Evolutionary conservation across 495 filamentous ascomycete species (phyloP), one percentile per base, ranked within the genome.

Genomic region (Platismatia glauca): DNA sequence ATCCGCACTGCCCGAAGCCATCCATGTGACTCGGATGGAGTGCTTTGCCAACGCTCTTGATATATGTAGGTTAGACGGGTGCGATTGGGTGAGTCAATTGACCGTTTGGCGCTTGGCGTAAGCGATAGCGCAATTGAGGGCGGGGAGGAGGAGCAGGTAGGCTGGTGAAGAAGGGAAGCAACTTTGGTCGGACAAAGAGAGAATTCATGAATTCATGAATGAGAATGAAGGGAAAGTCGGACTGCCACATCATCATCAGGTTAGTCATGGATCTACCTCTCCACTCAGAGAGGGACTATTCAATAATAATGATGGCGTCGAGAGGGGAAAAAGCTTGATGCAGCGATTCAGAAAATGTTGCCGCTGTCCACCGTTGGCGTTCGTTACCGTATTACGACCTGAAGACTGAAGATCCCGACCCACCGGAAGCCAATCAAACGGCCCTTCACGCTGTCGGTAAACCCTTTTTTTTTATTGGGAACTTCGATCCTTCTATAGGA

Each of bases 1-100:
- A 20, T 65, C 41, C 12, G 61, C 66, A 52, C 37, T 60, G 24
- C 66, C 55, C n/a, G 63, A 64, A 68, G 63, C 66, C 68, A 70
- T 70, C 55, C 66, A 68, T 68, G 34, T 55, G 60, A 24, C 37
- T 38, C 27, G 46, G 18, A 12, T 27, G 34, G 29, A 44, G 18
- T 38, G 38, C 52, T 48, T 44, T 18, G 27, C 52, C 31, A 33
- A 24, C 11, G 57, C 29, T 52, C 53, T 31, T 37, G 24, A 6
- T 55, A 12, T 44, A 8, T 44, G 12, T 13, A 24, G 0, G 34
- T 6, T 11, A 13, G 2, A 9, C 13, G 7, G n/a, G 33, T 15
- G 31, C 31, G 4, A 41, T 24, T 24, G 12, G 34, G 1, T 27
- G 29, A 18, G 1, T 33, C 15, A 3, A 6, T 7, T 16, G 29